Evolutionary conservation across 805 yeast species (phyloP).

Genomic region (Metschnikowia borealis): DNA sequence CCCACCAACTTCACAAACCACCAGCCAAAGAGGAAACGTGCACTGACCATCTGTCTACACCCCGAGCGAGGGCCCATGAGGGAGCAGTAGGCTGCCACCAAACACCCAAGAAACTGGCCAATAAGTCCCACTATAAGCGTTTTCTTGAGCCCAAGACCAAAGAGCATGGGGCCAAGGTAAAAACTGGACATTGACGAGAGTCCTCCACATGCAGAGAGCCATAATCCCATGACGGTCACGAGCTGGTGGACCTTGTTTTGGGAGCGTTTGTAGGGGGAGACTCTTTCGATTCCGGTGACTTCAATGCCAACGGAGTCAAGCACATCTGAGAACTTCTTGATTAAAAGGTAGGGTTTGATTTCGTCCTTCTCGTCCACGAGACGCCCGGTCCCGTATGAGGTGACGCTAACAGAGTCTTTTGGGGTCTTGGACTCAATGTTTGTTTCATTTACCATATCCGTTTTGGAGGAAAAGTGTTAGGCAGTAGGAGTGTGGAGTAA

Average conservation of each 20-base stretch:
- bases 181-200: constrained; percentile 86
- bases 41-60: constrained; percentile 81
- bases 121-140: constrained; percentile 58
- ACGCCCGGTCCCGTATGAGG: constrained; percentile 4
- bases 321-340: constrained; percentile 15
- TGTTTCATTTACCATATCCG: constrained; percentile 1
- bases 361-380: constrained; percentile 11
- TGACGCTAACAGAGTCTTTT: constrained; percentile 3
- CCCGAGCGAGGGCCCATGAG: constrained; percentile 91
- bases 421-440: neutral
- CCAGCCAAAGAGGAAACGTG: constrained; percentile 80
- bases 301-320: constrained; percentile 63
- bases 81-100: constrained; percentile 77
- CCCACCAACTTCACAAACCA: constrained; percentile 77
- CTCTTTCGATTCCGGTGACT: constrained; percentile 73
- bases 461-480: neutral
- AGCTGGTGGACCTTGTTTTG: constrained; percentile 26
- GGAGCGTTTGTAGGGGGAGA: constrained; percentile 64
- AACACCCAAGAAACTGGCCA: constrained; percentile 66
- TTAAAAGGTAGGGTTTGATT: constrained; percentile 12
- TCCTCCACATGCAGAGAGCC: constrained; percentile 86
- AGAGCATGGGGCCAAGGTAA: constrained; percentile 69
- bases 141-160: constrained; percentile 64
- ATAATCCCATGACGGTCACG: constrained; percentile 59
- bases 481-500: neutral